Conservation (phyloP, 495 filamentous ascomycete species). For the Trichoderma erinaceum region DNA sequence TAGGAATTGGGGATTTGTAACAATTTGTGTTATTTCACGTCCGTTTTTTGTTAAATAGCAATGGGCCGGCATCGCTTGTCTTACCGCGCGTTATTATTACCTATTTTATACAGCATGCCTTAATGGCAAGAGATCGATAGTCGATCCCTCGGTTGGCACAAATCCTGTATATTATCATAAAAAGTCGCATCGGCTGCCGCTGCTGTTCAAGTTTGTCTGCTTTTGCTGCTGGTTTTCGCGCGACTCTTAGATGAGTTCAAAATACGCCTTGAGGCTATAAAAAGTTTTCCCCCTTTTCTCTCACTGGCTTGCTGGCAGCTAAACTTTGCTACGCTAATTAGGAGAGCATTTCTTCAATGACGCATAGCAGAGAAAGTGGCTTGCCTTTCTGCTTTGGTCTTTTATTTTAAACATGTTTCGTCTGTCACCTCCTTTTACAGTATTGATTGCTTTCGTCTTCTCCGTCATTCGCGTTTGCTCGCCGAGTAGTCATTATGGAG, state of each 20-base stretch:
- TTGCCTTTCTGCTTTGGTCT: not conserved
- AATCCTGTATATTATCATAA: slow-evolving; percentile 13
- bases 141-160: slow-evolving; percentile 9
- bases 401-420: not conserved
- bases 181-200: slow-evolving; percentile 13
- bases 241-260: slow-evolving; percentile 14
- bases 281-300: not conserved
- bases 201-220: slow-evolving; percentile 13
- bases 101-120: slow-evolving; percentile 13
- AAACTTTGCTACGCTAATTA: slow-evolving; percentile 3
- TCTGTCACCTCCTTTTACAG: not conserved
- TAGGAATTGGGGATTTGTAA: slow-evolving; percentile 5
- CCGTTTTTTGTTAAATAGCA: slow-evolving; percentile 7
- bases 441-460: not conserved
- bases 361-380: not conserved
- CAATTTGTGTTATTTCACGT: slow-evolving; percentile 20
- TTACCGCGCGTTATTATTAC: slow-evolving; percentile 12
- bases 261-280: slow-evolving; percentile 9
- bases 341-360: not conserved
- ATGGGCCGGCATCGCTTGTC: slow-evolving; percentile 14
- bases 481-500: slow-evolving; percentile 18
- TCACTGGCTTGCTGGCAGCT: not conserved
- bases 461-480: slow-evolving; percentile 3
- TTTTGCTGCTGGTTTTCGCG: slow-evolving; percentile 13
- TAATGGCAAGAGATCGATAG: slow-evolving; percentile 13